Percentiles rank a stretch among this genome's conserved stretches.
Evolutionary conservation across 2,329 filamentous ascomycete species (phyloP).

Genomic region (Xylaria multiplex): DNA sequence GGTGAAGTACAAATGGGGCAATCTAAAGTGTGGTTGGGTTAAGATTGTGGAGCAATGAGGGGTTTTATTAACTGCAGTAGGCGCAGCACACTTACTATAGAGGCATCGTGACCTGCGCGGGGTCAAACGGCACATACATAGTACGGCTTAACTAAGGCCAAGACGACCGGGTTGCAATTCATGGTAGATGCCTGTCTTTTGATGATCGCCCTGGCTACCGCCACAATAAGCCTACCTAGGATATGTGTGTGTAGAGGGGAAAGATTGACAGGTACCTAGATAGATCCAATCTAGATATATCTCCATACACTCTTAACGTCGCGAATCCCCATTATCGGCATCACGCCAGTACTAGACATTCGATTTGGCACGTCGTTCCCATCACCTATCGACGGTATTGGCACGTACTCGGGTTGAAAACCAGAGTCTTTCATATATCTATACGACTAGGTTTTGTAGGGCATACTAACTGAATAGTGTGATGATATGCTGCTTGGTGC

Average conservation of each 20-base stretch:
- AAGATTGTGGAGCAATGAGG: constrained; percentile 23
- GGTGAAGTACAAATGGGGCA: constrained; percentile 5
- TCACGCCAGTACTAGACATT: constrained; percentile 9
- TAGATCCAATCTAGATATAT: not conserved
- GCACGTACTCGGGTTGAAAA: constrained; percentile 10
- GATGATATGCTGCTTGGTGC: not conserved
- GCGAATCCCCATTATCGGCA: not conserved
- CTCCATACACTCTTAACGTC: not conserved
- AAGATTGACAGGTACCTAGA: not conserved
- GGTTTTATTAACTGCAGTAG: constrained; percentile 10
- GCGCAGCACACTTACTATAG: constrained; percentile 1
- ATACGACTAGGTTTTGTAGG: constrained; percentile 4
- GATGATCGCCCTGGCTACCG: not conserved
- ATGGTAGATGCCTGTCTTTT: not conserved
- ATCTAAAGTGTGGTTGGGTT: constrained; percentile 9
- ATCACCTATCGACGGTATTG: constrained; percentile 10
- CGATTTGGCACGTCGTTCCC: constrained; percentile 13
- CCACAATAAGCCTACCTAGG: not conserved
- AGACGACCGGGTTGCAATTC: constrained; percentile 3
- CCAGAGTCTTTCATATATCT: constrained; percentile 17
- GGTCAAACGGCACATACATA: constrained; percentile 9
- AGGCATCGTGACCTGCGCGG: constrained; percentile 24
- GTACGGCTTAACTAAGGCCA: constrained; percentile 8
- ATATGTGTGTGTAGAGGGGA: not conserved
- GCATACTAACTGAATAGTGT: not conserved